These are phyloP conservation scores for Wilcoxina mikolae DNA, from an alignment of 495 filamentous ascomycete species.

Conservation along the genomic window DNA sequence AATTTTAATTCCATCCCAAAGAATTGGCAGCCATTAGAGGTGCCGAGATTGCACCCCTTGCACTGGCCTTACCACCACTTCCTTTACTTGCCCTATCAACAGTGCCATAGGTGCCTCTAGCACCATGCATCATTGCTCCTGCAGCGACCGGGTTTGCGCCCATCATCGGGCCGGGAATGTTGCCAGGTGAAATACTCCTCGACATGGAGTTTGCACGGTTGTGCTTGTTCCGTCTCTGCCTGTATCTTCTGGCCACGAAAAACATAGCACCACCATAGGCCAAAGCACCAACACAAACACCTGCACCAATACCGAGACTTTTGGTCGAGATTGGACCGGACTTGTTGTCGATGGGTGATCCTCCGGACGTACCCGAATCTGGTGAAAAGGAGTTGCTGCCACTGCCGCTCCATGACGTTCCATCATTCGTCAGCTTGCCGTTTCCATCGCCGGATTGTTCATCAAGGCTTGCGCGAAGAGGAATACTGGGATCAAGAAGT, in stretches of 20 bases:
- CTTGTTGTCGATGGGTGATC: slow-evolving; percentile 25
- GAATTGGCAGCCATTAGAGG: slow-evolving; percentile 97
- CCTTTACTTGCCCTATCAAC: slow-evolving; percentile 51
- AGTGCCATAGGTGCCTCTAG: slow-evolving; percentile 38
- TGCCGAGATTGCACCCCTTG: slow-evolving; percentile 54
- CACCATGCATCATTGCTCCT: slow-evolving; percentile 38
- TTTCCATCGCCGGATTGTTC: slow-evolving; percentile 14
- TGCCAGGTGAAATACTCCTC: slow-evolving; percentile 37
- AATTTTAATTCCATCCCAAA: slow-evolving; percentile 81
- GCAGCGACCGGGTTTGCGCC: slow-evolving; percentile 30
- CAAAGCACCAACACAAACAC: slow-evolving; percentile 62
- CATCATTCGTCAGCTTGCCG: neutral
- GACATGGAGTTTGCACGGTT: slow-evolving; percentile 57
- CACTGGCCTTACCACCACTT: slow-evolving; percentile 58
- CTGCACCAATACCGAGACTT: slow-evolving; percentile 70
- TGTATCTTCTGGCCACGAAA: slow-evolving; percentile 83
- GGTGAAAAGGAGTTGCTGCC: slow-evolving; percentile 17
- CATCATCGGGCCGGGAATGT: slow-evolving; percentile 38
- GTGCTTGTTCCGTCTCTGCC: slow-evolving; percentile 68
- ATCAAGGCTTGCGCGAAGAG: slow-evolving; percentile 47
- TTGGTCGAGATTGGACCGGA: slow-evolving; percentile 44
- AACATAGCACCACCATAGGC: slow-evolving; percentile 99
- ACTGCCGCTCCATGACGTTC: slow-evolving; percentile 4
- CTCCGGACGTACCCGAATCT: slow-evolving; percentile 18
- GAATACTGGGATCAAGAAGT: slow-evolving; percentile 74